phyloP scores from a whole-genome alignment of 2,329 filamentous ascomycete species.

The Penicillium sp. region DNA sequence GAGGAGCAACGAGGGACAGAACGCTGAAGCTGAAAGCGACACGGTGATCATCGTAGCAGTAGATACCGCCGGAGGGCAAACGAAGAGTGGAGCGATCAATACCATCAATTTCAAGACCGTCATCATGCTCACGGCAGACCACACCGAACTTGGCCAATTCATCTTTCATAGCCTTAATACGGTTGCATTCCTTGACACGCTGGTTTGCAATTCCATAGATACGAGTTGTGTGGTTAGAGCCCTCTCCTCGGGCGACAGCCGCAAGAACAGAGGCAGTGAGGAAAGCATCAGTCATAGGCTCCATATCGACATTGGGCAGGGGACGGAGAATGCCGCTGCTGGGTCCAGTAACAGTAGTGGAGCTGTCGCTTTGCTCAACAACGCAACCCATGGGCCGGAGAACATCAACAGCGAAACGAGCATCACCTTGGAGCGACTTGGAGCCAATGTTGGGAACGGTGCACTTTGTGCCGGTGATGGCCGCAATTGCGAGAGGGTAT shows the following conservation, averaged over 20 bases:
- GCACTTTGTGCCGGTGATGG: slow-evolving; percentile 92
- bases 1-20: slow-evolving; percentile 69
- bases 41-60: slow-evolving; percentile 96
- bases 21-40: slow-evolving; percentile 99
- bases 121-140: slow-evolving; percentile 80
- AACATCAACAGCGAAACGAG: slow-evolving; percentile 88
- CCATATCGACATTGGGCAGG: slow-evolving; percentile 88
- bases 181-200: slow-evolving; percentile 96
- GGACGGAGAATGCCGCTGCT: slow-evolving; percentile 69
- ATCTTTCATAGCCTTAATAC: slow-evolving; percentile 92
- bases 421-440: slow-evolving; percentile 88
- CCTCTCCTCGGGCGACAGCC: slow-evolving; percentile 76
- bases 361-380: slow-evolving; percentile 79
- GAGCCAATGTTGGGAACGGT: slow-evolving; percentile 96
- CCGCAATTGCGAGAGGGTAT: slow-evolving; percentile 89
- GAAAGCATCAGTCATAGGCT: slow-evolving; percentile 98
- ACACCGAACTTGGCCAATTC: slow-evolving; percentile 94
- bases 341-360: slow-evolving; percentile 94
- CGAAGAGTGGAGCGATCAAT: slow-evolving; percentile 52
- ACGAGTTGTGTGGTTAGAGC: slow-evolving; percentile 64
- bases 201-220: slow-evolving; percentile 97
- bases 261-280: slow-evolving; percentile 91
- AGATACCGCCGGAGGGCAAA: slow-evolving; percentile 67
- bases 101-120: slow-evolving; percentile 76
- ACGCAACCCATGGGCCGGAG: slow-evolving; percentile 89